Evolutionary conservation across 495 filamentous ascomycete species (phyloP).

Genomic region (Platismatia glauca): DNA sequence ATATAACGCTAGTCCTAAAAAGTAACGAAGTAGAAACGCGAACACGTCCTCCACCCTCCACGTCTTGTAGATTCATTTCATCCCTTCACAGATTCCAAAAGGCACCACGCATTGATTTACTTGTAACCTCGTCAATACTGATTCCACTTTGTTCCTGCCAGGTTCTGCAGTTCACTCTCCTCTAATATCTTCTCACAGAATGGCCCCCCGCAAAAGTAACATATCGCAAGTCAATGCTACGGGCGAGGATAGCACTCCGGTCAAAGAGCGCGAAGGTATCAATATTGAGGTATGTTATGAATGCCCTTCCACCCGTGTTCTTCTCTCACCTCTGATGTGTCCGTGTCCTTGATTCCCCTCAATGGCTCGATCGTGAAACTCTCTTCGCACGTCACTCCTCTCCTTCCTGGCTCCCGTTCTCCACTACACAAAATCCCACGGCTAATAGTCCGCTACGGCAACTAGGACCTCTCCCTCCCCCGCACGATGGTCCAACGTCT

Average conservation of each 20-base stretch:
- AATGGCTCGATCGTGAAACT: background rate
- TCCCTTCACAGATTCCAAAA: background rate
- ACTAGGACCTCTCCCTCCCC: constrained; percentile 80
- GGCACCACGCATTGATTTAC: background rate
- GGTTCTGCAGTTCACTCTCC: no score
- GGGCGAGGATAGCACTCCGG: constrained; percentile 16
- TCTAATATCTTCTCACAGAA: constrained; percentile 13
- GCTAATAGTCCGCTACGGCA: background rate
- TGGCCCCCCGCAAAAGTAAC: constrained; percentile 27
- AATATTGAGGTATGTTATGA: constrained; percentile 30
- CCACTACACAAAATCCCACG: background rate
- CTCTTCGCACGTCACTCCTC: background rate
- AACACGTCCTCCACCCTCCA: background rate
- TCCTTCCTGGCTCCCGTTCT: background rate
- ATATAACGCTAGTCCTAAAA: background rate
- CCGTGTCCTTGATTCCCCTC: background rate
- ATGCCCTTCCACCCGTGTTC: background rate
- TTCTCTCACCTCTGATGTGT: background rate
- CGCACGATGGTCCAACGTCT: constrained; percentile 89
- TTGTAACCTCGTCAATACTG: no score
- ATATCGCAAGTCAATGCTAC: constrained; percentile 24
- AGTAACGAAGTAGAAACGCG: background rate
- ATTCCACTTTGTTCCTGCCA: no score
- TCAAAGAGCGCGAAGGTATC: constrained; percentile 27
- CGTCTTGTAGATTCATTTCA: background rate